Base-by-base conservation (phyloP, 2,329 filamentous ascomycete genomes). In the Alternaria atra region DNA sequence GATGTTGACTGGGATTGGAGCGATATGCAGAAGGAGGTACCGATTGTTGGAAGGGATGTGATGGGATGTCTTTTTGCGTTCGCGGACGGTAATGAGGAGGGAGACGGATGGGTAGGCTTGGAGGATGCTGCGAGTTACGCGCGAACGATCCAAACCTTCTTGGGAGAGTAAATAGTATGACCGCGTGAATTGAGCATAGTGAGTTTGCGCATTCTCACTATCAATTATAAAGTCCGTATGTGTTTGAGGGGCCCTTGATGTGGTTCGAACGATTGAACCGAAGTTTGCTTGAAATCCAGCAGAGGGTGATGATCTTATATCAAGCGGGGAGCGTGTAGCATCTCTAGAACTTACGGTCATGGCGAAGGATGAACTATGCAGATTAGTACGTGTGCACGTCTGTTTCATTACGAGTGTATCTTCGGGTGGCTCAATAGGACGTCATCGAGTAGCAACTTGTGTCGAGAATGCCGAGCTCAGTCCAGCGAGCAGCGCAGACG, bases 1-100 rank as follows among this genome's bases (percentile, higher is more conserved):
- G 64, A 77, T 3, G 71, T 86, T 0, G 66, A 78, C 62, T 83
- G 80, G 47, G 72, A 79, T 17, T 83, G 83, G 71, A 79, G 79
- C 40, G 73, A 76, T 43, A 70, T 77, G 73, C 65, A 77, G 7
- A 64, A 71, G 1, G 73, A 63, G 6, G 39, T 80, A 15, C 62
- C 67, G 10, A 66, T 64, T 2, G 46, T 50, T 15, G 69, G 34
- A 54, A 75, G 39, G 64, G 71, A 0, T 37, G 68, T 74, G 3
- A 60, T 66, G 43, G 54, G 48, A 1, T 58, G 54, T 15, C 53
- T 76, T 51, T 60, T 58, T 42, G 64, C 69, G 2, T 75, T 74
- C 54, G 72, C 67, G 8, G 69, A 75, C 23, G 65, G 63, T 1
- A 61, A 56, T 3, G 53, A 46, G 5, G 65, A 61, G 12, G 69